Evolutionary conservation across 495 filamentous ascomycete species (phyloP), one percentile per base, ranked within the genome.

Genomic region (Tuber melanosporum): DNA sequence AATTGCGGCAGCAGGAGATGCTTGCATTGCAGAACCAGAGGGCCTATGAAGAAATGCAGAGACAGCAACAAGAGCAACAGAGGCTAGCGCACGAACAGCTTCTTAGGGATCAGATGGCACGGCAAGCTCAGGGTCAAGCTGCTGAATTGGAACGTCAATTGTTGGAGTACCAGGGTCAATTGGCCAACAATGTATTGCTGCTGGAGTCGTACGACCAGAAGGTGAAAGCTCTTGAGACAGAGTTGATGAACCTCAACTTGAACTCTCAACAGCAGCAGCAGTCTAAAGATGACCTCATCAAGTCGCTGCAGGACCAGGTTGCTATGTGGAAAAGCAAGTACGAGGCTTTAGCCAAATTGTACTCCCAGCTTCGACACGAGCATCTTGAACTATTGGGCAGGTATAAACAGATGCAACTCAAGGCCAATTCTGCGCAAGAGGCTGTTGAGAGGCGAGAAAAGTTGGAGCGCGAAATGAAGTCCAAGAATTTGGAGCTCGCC

Each of bases 241-340:
- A 99, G 87, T 88, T 98, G 82, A 85, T 87, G 73, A 91, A 95
- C 78, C 87, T 97, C 26, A 93, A 93, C 76, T 88, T 86, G 73
- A 98, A 94, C 84, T 91, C 92, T 80, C 91, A 92, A 44, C 90
- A 97, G 85, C 95, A 98, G 81, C 90, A 91, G 42, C 84, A 88
- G 32, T 97, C 95, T 78, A 94, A 94, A 82, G 95, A 99, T 81
- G 95, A 98, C 77, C 93, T 98, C 83, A 97, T 99, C 80, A 87
- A 91, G 70, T 90, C 95, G 8, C 86, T 98, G 26, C 95, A 98
- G 82, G 82, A 83, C 47, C 82, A 83, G 70, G 79, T 83, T 0
- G 97, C 97, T 84, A 97, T 94, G 1, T 98, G 95, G 95, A 88
- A 95, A 75, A 90, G 92, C 47, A 99, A 98, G 85, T 99, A 98